Evolutionary conservation across 1,284 basidiomycete genomes (phyloP).

Genomic region (Marasmius fiardii): DNA sequence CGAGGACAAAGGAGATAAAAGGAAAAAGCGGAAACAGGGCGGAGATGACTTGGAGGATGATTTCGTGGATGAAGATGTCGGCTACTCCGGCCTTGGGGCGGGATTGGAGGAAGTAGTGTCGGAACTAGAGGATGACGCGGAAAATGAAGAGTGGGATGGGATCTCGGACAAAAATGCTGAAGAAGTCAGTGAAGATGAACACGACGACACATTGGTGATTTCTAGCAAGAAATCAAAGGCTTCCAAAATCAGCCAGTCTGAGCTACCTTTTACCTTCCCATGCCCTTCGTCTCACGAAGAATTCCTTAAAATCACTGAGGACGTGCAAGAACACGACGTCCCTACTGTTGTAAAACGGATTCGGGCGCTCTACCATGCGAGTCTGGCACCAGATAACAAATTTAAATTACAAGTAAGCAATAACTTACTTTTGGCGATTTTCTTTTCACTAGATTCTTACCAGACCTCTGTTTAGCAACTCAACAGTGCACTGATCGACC

Average conservation of each 20-base stretch:
- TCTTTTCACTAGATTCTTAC: constrained; percentile 7
- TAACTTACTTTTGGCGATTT: constrained; percentile 1
- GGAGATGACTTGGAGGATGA: constrained; percentile 94
- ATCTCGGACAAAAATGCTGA: not conserved
- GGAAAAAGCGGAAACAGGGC: constrained; percentile 48
- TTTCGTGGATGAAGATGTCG: constrained; percentile 57
- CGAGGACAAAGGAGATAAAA: constrained; percentile 46
- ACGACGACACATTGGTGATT: constrained; percentile 28
- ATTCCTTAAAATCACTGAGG: constrained; percentile 79
- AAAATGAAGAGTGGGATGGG: constrained; percentile 30
- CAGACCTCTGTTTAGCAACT: constrained; percentile 62
- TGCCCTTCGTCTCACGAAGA: constrained; percentile 88
- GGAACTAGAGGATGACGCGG: constrained; percentile 29
- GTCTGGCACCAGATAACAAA: constrained; percentile 89
- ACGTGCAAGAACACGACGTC: constrained; percentile 68
- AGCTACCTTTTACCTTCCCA: constrained; percentile 87
- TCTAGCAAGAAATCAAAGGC: constrained; percentile 27
- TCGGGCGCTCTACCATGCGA: constrained; percentile 88
- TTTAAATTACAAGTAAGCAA: constrained; percentile 77
- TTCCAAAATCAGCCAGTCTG: constrained; percentile 15
- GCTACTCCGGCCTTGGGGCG: constrained; percentile 43
- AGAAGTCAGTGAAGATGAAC: constrained; percentile 32
- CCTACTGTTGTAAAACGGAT: constrained; percentile 90
- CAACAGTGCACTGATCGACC: constrained; percentile 86
- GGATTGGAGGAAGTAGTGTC: constrained; percentile 38